Evolutionary conservation across 2,329 filamentous ascomycete genomes (phyloP), one percentile per base, ranked within the genome.

Genomic region (Microdochium trichocladiopsis): DNA sequence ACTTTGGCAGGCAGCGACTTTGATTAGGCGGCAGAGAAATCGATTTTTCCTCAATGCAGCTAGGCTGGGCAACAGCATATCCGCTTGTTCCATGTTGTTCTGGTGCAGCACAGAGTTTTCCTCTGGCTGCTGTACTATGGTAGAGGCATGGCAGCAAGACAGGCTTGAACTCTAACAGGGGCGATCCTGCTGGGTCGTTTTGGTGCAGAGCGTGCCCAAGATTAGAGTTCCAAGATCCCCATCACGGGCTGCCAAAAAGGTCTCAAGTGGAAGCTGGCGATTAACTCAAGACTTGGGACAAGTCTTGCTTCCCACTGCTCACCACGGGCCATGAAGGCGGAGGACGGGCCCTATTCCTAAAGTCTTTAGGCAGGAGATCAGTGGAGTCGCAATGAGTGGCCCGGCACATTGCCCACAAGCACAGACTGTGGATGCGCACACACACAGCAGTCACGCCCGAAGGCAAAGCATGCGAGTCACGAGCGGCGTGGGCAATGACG

Each of bases 401-500:
- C 21, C 12, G 18, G 41, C 14, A 45, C 16, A 11, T 37, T 37
- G 33, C 12, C 33, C 5, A 10, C n/a, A 16, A 45, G 49, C 50
- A 36, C 25, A 51, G 37, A 51, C 51, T 31, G 50, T 47, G 47
- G 21, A 53, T 50, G 6, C 4, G 5, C 14, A 31, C 48, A 31
- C 51, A 18, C 49, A n/a, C n/a, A n/a, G 50, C 43, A 23, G 12
- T 10, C 48, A 36, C 41, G 41, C 41, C 41, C 21, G 41, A 8
- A 18, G 21, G 41, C n/a, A 62, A 61, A 58, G 56, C 53, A 64
- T 64, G 62, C 64, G 63, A 67, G 64, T 67, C 64, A 67, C 64
- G 63, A 61, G 62, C 57, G 56, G 56, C 37, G 59, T 59, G 53
- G 56, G 60, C 59, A 61, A 62, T 65, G 61, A 65, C 63, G 63